phyloP scores from a whole-genome alignment of 2,329 filamentous ascomycete species.

The Pestalotiopsis sp. region DNA sequence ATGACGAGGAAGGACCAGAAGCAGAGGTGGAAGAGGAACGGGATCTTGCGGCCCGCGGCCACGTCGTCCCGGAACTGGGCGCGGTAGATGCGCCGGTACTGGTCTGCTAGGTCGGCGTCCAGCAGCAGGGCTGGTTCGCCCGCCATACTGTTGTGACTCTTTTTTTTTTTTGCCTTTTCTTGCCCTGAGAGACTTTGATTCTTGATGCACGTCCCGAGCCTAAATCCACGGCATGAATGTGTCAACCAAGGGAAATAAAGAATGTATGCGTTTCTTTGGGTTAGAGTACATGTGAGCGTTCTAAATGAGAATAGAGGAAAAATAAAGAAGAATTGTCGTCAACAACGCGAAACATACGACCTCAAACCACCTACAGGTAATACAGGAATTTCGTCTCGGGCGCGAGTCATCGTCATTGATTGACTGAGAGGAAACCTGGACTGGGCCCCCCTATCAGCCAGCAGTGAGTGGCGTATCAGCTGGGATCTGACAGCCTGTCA shows the following conservation, averaged over 20 bases:
- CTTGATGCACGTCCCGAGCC: not conserved
- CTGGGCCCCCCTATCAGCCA: not conserved
- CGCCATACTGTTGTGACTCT: not conserved
- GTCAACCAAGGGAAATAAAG: not conserved
- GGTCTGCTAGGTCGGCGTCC: slow-evolving; percentile 22
- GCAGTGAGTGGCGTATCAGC: not conserved
- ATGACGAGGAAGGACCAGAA: slow-evolving; percentile 48
- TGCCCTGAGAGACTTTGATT: not conserved
- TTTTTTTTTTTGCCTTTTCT: not conserved
- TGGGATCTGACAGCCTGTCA: not conserved
- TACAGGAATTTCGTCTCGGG: not conserved
- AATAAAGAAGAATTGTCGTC: not conserved
- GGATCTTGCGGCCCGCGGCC: slow-evolving; percentile 40
- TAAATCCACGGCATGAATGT: not conserved
- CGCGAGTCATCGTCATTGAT: not conserved
- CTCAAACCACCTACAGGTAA: not conserved
- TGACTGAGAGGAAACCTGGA: not conserved
- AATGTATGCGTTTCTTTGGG: not conserved
- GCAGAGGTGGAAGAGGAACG: slow-evolving; percentile 53
- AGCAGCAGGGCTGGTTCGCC: not conserved
- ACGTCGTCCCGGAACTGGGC: slow-evolving; percentile 27
- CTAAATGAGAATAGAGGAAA: not conserved
- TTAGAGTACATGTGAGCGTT: not conserved
- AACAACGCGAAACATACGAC: not conserved
- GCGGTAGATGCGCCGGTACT: slow-evolving; percentile 28